Conservation (phyloP, 352 stramenopile genomes). For the Phytophthora sojae region DNA sequence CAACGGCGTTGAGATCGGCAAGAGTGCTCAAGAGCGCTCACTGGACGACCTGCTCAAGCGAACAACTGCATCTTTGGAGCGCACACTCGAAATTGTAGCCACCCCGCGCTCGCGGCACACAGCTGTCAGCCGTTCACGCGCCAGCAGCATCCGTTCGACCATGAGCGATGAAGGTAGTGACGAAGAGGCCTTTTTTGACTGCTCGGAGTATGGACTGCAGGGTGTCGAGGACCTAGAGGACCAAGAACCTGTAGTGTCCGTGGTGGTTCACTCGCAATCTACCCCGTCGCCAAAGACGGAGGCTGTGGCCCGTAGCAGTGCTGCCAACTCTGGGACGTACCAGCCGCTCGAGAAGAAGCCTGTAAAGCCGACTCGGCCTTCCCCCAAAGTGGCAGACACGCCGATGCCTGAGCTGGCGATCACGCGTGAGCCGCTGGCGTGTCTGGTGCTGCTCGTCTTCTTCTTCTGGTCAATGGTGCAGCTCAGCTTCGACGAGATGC, state of each 20-base stretch:
- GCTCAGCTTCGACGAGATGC: slow-evolving; percentile 81
- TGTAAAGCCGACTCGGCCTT: slow-evolving; percentile 24
- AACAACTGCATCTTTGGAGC: slow-evolving; percentile 73
- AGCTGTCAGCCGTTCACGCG: slow-evolving; percentile 33
- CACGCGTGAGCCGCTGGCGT: slow-evolving; percentile 70
- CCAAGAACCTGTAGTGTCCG: slow-evolving; percentile 70
- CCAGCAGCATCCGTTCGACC: slow-evolving; percentile 43
- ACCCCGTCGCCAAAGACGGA: slow-evolving; percentile 48
- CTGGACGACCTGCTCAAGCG: slow-evolving; percentile 72
- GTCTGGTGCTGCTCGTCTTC: slow-evolving; percentile 70
- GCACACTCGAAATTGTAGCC: slow-evolving; percentile 79
- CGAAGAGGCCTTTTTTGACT: slow-evolving; percentile 87
- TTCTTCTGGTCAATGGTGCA: slow-evolving; percentile 81
- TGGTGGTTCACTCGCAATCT: slow-evolving; percentile 75
- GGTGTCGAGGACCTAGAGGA: slow-evolving; percentile 61
- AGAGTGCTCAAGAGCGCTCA: slow-evolving; percentile 76
- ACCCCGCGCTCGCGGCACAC: slow-evolving; percentile 35
- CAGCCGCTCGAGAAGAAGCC: slow-evolving; percentile 44
- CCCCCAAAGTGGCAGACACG: slow-evolving; percentile 22
- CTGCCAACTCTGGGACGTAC: slow-evolving; percentile 20
- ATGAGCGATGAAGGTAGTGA: slow-evolving; percentile 66
- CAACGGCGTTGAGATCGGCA: slow-evolving; percentile 80
- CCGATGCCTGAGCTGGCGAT: slow-evolving; percentile 63
- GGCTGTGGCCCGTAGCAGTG: slow-evolving; percentile 39
- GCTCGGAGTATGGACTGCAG: slow-evolving; percentile 80